Base-by-base conservation (phyloP, 495 filamentous ascomycete genomes). In the Tuber borchii region DNA sequence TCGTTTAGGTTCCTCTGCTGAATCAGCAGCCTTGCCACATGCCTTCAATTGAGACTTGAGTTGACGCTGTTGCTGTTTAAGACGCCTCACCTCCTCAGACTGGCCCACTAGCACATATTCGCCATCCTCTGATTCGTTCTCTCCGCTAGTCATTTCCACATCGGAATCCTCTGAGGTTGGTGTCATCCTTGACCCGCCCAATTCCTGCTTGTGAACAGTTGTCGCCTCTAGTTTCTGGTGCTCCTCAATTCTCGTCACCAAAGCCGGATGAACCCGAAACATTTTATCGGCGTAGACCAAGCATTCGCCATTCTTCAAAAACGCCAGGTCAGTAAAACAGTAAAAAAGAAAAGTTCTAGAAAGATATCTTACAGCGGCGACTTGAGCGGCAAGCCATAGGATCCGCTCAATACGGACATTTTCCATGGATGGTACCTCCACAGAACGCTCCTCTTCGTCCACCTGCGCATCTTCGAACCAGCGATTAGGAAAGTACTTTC, bases 381-480 rank as follows among this genome's bases (percentile, higher is more conserved):
- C 87, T 39, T 85, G 84, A 56, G 85, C 83, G 0, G 88, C 92
- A 39, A 96, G 83, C 88, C 91, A 95, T 1, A 95, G 83, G 68
- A 93, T 90, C n/a, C 95, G 86, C 71, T 93, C 89, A 75, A 87
- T 89, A 34, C 95, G 85, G 40, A 88, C 84, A n/a, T 89, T 86
- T 17, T 85, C 85, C 85, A 91, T 90, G 2, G 89, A 91, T 0
- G 90, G 85, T 3, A 87, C 83, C 80, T 97, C 94, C 31, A 92
- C 86, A 48, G 88, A 87, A 34, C 92, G 89, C 74, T 93, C 91
- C 34, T 95, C 92, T 48, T 95, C 92, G 73, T 94, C 93, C 9
- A 91, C 87, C 76, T 88, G 88, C 20, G 90, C 88, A 72, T 88
- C 87, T 5, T 86, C 82, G 80, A 97, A 97, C 87, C 91, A 97